These are phyloP conservation scores for Piedraia hortae DNA, from an alignment of 2,329 filamentous ascomycete genomes.

Conservation along the genomic window DNA sequence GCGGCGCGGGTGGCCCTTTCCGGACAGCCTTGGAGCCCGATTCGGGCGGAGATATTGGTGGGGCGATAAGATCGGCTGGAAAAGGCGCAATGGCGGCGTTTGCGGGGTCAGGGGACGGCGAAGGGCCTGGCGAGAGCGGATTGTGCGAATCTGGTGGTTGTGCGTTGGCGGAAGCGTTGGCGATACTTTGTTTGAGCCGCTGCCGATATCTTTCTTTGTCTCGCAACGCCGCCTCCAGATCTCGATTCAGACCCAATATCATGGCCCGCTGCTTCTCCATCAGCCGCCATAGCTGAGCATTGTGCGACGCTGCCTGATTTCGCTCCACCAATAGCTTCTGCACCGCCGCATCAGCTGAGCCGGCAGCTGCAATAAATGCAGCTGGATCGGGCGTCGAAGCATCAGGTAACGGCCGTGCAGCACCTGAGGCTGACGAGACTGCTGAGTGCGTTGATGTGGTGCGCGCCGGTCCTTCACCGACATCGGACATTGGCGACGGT, in stretches of 20 bases:
- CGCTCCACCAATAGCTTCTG: slow-evolving; percentile 78
- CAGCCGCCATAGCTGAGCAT: slow-evolving; percentile 75
- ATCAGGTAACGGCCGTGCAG: slow-evolving; percentile 9
- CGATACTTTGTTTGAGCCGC: slow-evolving; percentile 53
- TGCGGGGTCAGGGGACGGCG: too few species aligned
- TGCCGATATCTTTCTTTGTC: slow-evolving; percentile 86
- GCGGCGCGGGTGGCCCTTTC: slow-evolving; percentile 61
- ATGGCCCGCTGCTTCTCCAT: slow-evolving; percentile 91
- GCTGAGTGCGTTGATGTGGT: slow-evolving; percentile 82
- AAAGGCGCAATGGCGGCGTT: slow-evolving; percentile 8
- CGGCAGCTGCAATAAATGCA: slow-evolving; percentile 58
- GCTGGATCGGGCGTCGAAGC: slow-evolving; percentile 25
- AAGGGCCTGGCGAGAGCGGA: too few species aligned
- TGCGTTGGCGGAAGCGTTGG: too few species aligned
- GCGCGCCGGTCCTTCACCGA: too few species aligned
- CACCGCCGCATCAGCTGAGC: slow-evolving; percentile 70
- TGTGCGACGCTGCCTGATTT: slow-evolving; percentile 64
- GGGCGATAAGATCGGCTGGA: too few species aligned
- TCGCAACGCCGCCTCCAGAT: slow-evolving; percentile 68
- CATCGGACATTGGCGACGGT: too few species aligned
- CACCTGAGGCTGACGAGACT: slow-evolving; percentile 33
- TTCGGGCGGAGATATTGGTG: too few species aligned
- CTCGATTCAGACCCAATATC: slow-evolving; percentile 81
- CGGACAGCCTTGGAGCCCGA: too few species aligned
- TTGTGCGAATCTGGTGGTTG: too few species aligned